Evolutionary conservation across 345 rosid species (phyloP), one percentile per base, ranked within the genome.

Genomic region (Rhodomyrtus tomentosa): DNA sequence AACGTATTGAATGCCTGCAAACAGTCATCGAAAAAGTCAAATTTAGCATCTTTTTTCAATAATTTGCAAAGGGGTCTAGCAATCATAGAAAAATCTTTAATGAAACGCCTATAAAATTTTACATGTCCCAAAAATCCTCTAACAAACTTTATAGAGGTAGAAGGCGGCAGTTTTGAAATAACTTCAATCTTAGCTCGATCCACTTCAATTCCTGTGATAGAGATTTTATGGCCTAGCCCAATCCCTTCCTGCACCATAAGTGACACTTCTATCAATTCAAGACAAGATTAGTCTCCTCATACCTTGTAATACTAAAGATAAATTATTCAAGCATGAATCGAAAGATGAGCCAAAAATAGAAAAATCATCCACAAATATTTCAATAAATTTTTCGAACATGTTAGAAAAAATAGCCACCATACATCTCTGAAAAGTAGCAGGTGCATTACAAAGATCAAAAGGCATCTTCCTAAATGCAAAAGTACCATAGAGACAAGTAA

Each of bases 311-410:
- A 22, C 76, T 16, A 11, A n/a, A 29, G 76, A 20, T 20, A 68
- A 25, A 68, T 68, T 68, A 29, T n/a, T 68, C 14, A 68, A 22
- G 40, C 76, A 25, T 18, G 18, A 68, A 62, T 38, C 40, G 5
- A 38, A 38, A 38, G 40, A 2, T 38, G 40, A 38, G 40, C 40
- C 40, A 2, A 38, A 68, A 68, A 68, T 3, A 29, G 13, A 68
- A 54, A 85, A 82, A 21, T 80, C 62, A 82, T 82, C 74, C 82
- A 82, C 82, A n/a, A 68, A 85, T 7, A 82, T 81, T 32, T 85
- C 54, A 5, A 85, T 21, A 53, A 6, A 32, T 6, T 62, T 51
- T 32, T 82, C 74, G 0, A 85, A 22, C 54, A 85, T 68, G 42
- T 82, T 14, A 22, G 25, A 50, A 82, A 82, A 62, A 5, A 82